Conservation (phyloP, 1,284 basidiomycete species). For the Earliella scabrosa region DNA sequence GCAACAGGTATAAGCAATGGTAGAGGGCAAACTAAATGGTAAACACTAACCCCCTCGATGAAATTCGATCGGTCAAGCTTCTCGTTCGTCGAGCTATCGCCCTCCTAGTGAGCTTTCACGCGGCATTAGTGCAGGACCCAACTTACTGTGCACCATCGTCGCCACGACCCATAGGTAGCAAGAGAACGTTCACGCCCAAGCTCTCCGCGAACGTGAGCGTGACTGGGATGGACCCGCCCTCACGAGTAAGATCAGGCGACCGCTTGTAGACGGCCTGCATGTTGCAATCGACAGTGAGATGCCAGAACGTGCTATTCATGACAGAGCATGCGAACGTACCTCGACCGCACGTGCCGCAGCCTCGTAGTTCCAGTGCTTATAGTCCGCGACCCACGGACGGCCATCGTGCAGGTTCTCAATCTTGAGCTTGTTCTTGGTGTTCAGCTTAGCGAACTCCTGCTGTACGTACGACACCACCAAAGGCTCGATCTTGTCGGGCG, state of each 20-base stretch:
- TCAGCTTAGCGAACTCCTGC: slow-evolving; percentile 83
- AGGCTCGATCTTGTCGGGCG: slow-evolving; percentile 74
- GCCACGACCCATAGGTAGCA: slow-evolving; percentile 92
- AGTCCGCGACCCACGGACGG: slow-evolving; percentile 88
- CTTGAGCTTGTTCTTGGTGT: slow-evolving; percentile 78
- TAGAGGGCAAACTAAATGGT: background rate
- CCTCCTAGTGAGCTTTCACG: background rate
- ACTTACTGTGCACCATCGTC: slow-evolving; percentile 93
- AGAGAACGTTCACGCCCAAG: slow-evolving; percentile 79
- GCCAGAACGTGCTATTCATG: no score
- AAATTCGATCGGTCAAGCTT: slow-evolving; percentile 95
- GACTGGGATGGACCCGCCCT: slow-evolving; percentile 97
- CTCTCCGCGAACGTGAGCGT: slow-evolving; percentile 95
- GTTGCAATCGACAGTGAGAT: background rate
- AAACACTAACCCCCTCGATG: slow-evolving; percentile 77
- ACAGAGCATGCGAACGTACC: no score
- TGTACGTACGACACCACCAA: slow-evolving; percentile 77
- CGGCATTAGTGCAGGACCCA: background rate
- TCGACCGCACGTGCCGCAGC: slow-evolving; percentile 87
- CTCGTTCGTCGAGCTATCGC: slow-evolving; percentile 87
- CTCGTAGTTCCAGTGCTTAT: slow-evolving; percentile 94
- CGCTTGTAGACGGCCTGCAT: slow-evolving; percentile 30
- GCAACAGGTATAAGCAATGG: background rate
- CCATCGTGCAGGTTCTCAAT: slow-evolving; percentile 81
- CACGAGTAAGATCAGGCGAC: slow-evolving; percentile 39